Base-by-base conservation (phyloP, 1,139 yeast genomes). In the Blastobotrys elegans region DNA sequence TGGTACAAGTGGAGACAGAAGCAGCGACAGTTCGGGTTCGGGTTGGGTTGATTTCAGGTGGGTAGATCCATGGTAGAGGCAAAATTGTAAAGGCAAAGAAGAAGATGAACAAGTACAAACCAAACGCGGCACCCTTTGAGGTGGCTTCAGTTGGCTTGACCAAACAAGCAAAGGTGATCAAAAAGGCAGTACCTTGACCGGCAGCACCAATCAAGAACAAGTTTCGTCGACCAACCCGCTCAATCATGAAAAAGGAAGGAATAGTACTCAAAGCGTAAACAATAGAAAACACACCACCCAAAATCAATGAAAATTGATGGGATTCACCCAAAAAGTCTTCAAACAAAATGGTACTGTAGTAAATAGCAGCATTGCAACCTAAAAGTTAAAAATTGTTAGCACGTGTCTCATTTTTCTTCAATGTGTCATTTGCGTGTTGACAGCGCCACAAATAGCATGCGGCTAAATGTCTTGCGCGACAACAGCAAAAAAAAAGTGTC, bases 221-320 rank as follows among this genome's bases (percentile, higher is more conserved):
- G 61, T 79, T 75, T 66, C 82, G 78, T 74, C 95, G 80, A 63
- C 88, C 83, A 36, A 83, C 64, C 44, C 74, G 72, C 59, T 85
- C 92, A 61, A 82, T 72, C 46, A 63, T 48, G 54, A 60, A 71
- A 49, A 60, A 63, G 4, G 67, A 58, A 13, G 66, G 58, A 74
- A 88, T 79, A 47, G 79, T 73, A 22, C 81, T 55, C 17, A 84
- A 77, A 56, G 83, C 84, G 47, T 61, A 58, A 26, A 58, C 54
- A 26, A 78, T 66, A 34, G 84, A 80, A 61, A 79, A 79, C 41
- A 79, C 70, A 50, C 84, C 84, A 4, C 84, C 80, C 13, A 82
- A 75, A 39, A 76, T 67, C 41, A 79, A 67, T 0, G 79, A 72
- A 2, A 81, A 72, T 77, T 73, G 43, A 67, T 72, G 57, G 72